Percentiles rank a stretch among this genome's conserved stretches.
Conservation (phyloP, 306 rosid species). For the Erythrophleum fordii region DNA sequence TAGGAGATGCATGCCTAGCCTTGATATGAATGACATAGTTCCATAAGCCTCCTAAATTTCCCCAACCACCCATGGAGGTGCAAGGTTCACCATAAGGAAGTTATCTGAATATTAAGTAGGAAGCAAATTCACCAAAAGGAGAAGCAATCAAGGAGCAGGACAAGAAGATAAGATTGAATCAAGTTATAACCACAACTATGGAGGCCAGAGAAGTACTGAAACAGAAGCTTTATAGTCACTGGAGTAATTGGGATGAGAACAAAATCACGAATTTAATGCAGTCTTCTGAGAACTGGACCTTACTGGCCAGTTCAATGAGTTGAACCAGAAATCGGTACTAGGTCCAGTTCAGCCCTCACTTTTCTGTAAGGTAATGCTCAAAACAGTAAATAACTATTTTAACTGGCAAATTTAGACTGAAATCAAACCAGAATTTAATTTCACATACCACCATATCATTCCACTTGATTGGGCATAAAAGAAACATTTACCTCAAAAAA, state of each 20-base stretch:
- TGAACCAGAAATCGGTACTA: too few species aligned
- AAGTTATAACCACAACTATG: conserved; percentile 3
- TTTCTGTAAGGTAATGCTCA: too few species aligned
- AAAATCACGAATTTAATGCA: conserved; percentile 5
- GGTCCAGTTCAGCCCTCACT: too few species aligned
- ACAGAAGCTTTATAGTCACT: background rate
- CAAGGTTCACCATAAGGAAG: background rate
- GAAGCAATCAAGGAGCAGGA: background rate
- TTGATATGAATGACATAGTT: background rate
- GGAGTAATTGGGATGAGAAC: conserved; percentile 13
- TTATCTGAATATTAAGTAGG: background rate
- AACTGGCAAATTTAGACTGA: background rate
- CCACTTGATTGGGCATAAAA: too few species aligned
- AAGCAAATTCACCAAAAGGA: background rate
- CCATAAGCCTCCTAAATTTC: background rate
- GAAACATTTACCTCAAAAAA: too few species aligned
- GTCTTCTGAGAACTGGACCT: background rate
- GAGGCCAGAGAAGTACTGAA: background rate
- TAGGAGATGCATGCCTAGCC: too few species aligned
- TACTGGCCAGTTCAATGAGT: too few species aligned
- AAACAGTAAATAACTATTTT: conserved; percentile 2
- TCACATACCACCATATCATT: too few species aligned
- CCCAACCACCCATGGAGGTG: background rate
- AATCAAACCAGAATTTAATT: too few species aligned
- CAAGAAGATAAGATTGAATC: background rate